Evolutionary conservation across 208 protist genomes (phyloP).

Genomic region (Trichomonas gallinae): DNA sequence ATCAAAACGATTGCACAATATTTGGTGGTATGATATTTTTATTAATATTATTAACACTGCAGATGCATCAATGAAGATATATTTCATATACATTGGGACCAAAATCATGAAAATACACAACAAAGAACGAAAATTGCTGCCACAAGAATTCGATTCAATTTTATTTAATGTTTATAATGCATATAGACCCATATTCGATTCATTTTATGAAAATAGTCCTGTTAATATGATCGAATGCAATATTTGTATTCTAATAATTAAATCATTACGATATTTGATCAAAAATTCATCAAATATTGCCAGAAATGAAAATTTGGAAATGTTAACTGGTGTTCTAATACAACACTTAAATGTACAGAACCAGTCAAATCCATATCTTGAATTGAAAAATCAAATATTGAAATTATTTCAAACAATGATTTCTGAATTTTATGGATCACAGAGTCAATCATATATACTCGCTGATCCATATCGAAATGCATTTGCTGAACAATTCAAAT

Average conservation of each 20-base stretch:
- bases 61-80: background rate
- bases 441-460: background rate
- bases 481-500: background rate
- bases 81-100: background rate
- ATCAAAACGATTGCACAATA: background rate
- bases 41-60: background rate
- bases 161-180: background rate
- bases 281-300: background rate
- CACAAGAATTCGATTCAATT: background rate
- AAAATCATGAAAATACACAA: background rate
- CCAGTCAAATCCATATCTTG: background rate
- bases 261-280: background rate
- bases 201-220: background rate
- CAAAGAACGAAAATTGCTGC: background rate
- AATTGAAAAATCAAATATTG: background rate
- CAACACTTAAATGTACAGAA: background rate
- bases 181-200: background rate
- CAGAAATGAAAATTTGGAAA: background rate
- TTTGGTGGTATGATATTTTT: background rate
- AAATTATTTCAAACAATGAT: background rate
- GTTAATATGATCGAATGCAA: background rate
- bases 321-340: background rate
- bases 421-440: background rate
- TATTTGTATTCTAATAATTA: background rate
- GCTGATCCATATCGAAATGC: background rate